Conservation (phyloP, 257 asterid genomes). For the Craterostigma plantagineum region DNA sequence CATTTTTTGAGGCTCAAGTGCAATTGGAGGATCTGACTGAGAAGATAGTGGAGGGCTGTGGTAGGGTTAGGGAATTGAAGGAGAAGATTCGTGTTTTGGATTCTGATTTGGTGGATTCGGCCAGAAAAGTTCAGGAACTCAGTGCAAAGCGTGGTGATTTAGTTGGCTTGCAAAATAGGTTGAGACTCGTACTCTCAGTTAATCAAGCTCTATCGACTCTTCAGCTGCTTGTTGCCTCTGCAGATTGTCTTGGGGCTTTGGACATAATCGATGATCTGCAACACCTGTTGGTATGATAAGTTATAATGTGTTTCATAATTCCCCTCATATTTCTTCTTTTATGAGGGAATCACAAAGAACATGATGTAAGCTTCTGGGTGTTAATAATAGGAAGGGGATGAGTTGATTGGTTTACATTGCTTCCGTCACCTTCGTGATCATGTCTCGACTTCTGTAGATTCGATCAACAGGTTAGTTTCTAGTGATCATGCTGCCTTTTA, state of each 20-base stretch:
- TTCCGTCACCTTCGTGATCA: conserved; percentile 88
- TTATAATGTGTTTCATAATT: too few species aligned
- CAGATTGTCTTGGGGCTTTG: conserved; percentile 96
- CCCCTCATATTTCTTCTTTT: too few species aligned
- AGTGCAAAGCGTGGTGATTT: conserved; percentile 46
- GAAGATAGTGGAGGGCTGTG: conserved; percentile 67
- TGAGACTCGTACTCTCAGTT: conserved; percentile 73
- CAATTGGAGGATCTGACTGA: conserved; percentile 68
- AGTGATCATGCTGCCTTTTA: too few species aligned
- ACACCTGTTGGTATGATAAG: conserved; percentile 55
- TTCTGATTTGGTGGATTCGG: conserved; percentile 65
- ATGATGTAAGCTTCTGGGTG: too few species aligned
- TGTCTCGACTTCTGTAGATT: conserved; percentile 61
- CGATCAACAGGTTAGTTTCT: conserved; percentile 84
- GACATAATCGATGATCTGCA: conserved; percentile 88
- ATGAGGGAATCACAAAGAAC: too few species aligned
- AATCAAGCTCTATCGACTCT: conserved; percentile 92
- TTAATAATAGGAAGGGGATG: conserved; percentile 62
- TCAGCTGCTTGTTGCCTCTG: conserved; percentile 90
- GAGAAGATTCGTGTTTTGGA: conserved; percentile 74
- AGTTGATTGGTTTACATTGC: conserved; percentile 88
- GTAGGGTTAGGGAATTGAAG: conserved; percentile 72
- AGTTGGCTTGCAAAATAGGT: conserved; percentile 53
- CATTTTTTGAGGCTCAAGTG: conserved; percentile 91
- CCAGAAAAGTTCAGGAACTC: conserved; percentile 68